These are phyloP conservation scores for Paecilomyces formosus DNA, from an alignment of 2,329 filamentous ascomycete species.

Conservation along the genomic window DNA sequence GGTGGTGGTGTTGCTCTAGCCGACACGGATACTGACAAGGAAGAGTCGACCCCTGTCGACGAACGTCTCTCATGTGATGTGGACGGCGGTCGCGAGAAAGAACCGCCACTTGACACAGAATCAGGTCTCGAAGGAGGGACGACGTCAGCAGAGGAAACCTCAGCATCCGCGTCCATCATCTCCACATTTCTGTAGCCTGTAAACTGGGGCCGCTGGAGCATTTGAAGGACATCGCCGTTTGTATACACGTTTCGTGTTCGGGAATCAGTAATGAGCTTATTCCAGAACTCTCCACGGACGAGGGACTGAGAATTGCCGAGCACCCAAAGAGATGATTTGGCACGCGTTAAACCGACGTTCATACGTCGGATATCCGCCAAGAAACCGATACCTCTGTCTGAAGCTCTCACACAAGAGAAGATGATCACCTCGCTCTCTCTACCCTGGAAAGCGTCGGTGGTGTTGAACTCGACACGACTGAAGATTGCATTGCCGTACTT, in stretches of 20 bases:
- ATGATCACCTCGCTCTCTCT: conserved; percentile 97
- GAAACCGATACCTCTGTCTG: conserved; percentile 91
- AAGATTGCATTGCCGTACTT: conserved; percentile 69
- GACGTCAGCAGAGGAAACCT: neutral
- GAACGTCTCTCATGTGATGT: conserved; percentile 13
- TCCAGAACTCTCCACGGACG: conserved; percentile 85
- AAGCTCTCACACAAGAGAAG: conserved; percentile 95
- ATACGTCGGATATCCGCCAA: conserved; percentile 96
- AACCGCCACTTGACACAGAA: conserved; percentile 12
- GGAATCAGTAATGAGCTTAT: conserved; percentile 75
- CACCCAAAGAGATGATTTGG: conserved; percentile 94
- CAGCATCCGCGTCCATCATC: conserved; percentile 30
- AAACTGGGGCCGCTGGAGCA: conserved; percentile 49
- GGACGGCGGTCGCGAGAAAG: conserved; percentile 25
- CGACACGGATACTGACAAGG: conserved; percentile 17
- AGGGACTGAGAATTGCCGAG: conserved; percentile 85
- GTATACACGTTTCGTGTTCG: conserved; percentile 69
- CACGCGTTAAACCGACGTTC: conserved; percentile 96
- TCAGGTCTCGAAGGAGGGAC: conserved; percentile 8
- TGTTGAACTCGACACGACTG: conserved; percentile 90
- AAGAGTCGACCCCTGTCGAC: conserved; percentile 10
- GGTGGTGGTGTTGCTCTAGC: conserved; percentile 16
- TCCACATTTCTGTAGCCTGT: conserved; percentile 37
- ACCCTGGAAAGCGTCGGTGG: conserved; percentile 95
- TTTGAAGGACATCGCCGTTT: conserved; percentile 51